Conservation (phyloP, 345 rosid genomes). For the Psidium guajava region DNA sequence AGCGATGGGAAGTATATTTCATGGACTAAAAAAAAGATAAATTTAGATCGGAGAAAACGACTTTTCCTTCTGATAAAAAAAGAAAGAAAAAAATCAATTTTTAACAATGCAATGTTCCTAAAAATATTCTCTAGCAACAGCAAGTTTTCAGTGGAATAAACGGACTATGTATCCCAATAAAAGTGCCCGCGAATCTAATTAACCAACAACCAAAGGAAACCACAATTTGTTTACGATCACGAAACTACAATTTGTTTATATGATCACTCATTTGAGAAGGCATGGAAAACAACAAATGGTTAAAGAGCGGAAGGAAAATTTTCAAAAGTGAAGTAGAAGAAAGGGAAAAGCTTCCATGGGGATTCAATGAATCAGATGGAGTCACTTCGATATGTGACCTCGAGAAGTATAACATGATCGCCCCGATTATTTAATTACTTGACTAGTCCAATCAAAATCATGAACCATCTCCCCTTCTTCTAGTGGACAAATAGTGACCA, state of each 20-base stretch:
- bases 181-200: background rate
- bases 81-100: background rate
- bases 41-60: background rate
- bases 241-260: background rate
- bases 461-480: background rate
- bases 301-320: background rate
- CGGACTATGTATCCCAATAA: background rate
- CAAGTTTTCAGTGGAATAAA: background rate
- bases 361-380: background rate
- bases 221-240: background rate
- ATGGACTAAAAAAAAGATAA: background rate
- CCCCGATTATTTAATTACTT: background rate
- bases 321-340: background rate
- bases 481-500: conserved; percentile 4
- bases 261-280: background rate
- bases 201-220: background rate
- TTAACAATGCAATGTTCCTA: background rate
- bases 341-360: background rate
- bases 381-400: background rate
- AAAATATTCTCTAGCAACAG: background rate
- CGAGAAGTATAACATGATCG: background rate
- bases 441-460: conserved; percentile 1
- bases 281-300: background rate
- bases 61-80: background rate
- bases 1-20: background rate